phyloP scores from a whole-genome alignment of 1,139 yeast genomes.

The Nakaseomyces delphensis region DNA sequence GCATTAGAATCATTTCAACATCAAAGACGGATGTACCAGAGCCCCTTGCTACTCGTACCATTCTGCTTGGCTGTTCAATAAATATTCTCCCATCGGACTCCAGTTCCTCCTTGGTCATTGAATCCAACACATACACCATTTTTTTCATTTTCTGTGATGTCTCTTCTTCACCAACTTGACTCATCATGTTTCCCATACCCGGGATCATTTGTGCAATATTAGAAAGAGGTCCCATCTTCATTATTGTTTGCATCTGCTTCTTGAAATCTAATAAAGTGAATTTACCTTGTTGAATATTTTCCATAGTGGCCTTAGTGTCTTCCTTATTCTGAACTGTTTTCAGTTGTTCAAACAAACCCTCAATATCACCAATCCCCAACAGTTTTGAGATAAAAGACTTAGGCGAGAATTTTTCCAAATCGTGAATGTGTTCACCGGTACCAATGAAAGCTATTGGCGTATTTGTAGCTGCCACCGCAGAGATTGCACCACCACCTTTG shows the following conservation, averaged over 20 bases:
- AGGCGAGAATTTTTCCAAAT: constrained; percentile 86
- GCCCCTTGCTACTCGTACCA: constrained; percentile 90
- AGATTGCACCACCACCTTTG: constrained; percentile 98
- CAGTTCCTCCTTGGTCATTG: constrained; percentile 88
- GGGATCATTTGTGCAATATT: constrained; percentile 96
- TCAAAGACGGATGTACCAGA: constrained; percentile 90
- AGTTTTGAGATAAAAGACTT: constrained; percentile 79
- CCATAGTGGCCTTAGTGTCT: constrained; percentile 87
- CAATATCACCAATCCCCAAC: constrained; percentile 92
- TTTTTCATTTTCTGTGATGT: constrained; percentile 71
- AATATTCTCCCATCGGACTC: constrained; percentile 85
- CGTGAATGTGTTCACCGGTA: constrained; percentile 95
- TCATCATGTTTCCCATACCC: constrained; percentile 80
- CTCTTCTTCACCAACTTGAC: constrained; percentile 86
- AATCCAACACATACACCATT: constrained; percentile 90
- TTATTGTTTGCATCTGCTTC: constrained; percentile 87
- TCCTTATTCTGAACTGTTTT: constrained; percentile 61
- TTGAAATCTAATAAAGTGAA: constrained; percentile 88
- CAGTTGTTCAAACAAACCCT: constrained; percentile 89
- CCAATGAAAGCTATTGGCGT: constrained; percentile 97
- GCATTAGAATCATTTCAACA: constrained; percentile 86
- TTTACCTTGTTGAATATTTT: constrained; percentile 90
- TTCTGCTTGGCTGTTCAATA: constrained; percentile 72
- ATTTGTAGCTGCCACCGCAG: constrained; percentile 94
- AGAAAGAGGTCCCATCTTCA: constrained; percentile 93